Percentiles rank a stretch among this genome's conserved stretches.
phyloP scores from a whole-genome alignment of 2,329 filamentous ascomycete species.

The Trichoderma sp. region DNA sequence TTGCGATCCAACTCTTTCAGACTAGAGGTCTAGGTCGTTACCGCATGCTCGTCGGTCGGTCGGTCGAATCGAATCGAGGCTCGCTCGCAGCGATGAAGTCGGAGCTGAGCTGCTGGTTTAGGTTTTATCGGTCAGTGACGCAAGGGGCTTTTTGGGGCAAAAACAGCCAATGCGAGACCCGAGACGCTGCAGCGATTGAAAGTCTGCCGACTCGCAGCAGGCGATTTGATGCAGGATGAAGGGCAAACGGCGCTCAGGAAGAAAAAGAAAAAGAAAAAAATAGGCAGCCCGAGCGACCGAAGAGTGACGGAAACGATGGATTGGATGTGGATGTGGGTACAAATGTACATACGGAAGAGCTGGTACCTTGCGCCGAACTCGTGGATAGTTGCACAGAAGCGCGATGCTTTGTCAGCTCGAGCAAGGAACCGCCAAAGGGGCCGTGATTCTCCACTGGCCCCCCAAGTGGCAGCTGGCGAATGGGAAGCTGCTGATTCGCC shows the following conservation, averaged over 20 bases:
- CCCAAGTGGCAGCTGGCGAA: not conserved
- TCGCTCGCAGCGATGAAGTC: conserved; percentile 3
- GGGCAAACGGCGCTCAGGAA: not conserved
- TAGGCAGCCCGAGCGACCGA: conserved; percentile 16
- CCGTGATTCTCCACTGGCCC: not conserved
- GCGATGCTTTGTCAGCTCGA: conserved; percentile 13
- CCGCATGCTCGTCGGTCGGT: conserved; percentile 25
- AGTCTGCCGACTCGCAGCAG: not conserved
- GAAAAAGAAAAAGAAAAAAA: not conserved
- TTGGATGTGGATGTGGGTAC: conserved; percentile 1
- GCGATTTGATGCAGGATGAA: not conserved
- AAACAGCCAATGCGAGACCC: not conserved
- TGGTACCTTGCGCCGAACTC: conserved; percentile 1
- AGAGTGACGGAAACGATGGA: conserved; percentile 15
- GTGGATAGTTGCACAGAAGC: not conserved
- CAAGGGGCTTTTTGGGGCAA: not conserved
- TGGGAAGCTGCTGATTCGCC: not conserved
- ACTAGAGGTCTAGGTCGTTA: conserved; percentile 1
- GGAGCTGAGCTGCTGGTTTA: not conserved
- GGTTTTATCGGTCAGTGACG: conserved; percentile 17
- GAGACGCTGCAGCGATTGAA: not conserved
- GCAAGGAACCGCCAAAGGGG: conserved; percentile 13
- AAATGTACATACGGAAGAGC: not conserved
- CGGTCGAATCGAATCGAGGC: conserved; percentile 13
- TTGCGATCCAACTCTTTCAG: conserved; percentile 23